Evolutionary conservation across 768 basidiomycete genomes (phyloP), one percentile per base, ranked within the genome.

Genomic region (Russula griseocarnosa): DNA sequence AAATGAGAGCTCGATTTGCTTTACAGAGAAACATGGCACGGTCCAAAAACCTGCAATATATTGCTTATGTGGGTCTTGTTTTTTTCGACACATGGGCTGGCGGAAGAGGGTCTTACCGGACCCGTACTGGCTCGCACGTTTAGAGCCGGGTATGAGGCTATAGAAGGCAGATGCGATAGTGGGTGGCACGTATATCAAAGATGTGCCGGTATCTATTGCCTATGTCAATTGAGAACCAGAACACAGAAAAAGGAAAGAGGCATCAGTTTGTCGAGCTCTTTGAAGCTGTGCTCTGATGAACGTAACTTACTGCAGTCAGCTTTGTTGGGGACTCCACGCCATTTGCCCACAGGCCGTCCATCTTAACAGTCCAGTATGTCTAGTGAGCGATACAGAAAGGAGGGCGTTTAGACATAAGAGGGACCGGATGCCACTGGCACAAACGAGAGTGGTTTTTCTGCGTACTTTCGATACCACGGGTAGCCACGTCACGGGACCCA

Each of bases 191-290:
- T 87, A 87, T 62, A 87, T 82, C 30, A 87, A 75, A 32, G 86
- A 83, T 4, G 86, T 86, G 34, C 87, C 86, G 0, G 86, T 85
- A 69, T 88, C 87, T 62, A 88, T 79, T 22, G 85, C 84, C 86
- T 87, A n/a, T n/a, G n/a, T n/a, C n/a, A n/a, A n/a, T 60, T 8
- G 32, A 32, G 28, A 24, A 26, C 5, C 2, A 18, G 2, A 5
- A 53, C 1, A 6, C 16, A 10, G 16, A 42, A 30, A 30, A 28
- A 26, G 34, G 11, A 13, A 36, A 36, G 34, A 24, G 4, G 11
- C 1, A 18, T 42, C 14, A 49, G 46, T n/a, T 16, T 30, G 16
- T 36, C 26, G 28, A 55, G 24, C 47, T 28, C 40, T n/a, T 28
- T 13, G 22, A 7, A 16, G 46, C 16, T 32, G 32, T 8, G 32